Evolutionary conservation across 2,329 filamentous ascomycete species (phyloP).

Genomic region (Alternaria triticina): DNA sequence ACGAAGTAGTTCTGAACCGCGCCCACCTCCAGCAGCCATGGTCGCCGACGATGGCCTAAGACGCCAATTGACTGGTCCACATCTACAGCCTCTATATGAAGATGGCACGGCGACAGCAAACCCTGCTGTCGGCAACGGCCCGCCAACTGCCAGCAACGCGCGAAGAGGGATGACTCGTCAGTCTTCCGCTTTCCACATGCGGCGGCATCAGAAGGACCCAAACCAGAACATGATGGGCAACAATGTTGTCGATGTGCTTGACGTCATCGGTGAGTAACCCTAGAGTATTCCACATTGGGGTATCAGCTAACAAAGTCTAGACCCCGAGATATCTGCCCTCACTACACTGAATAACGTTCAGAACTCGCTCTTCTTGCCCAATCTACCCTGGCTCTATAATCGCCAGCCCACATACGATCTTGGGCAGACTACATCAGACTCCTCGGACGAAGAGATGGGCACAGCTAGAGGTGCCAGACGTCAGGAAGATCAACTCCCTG

Average conservation of each 20-base stretch:
- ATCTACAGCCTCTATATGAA: slow-evolving; percentile 43
- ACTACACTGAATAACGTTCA: slow-evolving; percentile 91
- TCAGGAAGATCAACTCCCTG: slow-evolving; percentile 20
- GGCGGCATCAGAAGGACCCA: slow-evolving; percentile 22
- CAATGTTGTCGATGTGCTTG: slow-evolving; percentile 69
- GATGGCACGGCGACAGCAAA: slow-evolving; percentile 19
- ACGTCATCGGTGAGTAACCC: slow-evolving; percentile 67
- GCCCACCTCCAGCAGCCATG: slow-evolving; percentile 31
- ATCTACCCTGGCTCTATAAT: slow-evolving; percentile 75
- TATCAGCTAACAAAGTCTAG: slow-evolving; percentile 55
- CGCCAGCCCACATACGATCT: slow-evolving; percentile 79
- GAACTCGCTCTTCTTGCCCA: slow-evolving; percentile 85
- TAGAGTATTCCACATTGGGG: not conserved
- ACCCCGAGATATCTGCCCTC: slow-evolving; percentile 81
- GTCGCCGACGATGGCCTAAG: slow-evolving; percentile 33
- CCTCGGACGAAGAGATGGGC: slow-evolving; percentile 38
- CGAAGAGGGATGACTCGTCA: slow-evolving; percentile 30
- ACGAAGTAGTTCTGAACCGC: slow-evolving; percentile 43
- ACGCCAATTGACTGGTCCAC: slow-evolving; percentile 33
- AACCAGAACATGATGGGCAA: slow-evolving; percentile 59
- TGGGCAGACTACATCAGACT: slow-evolving; percentile 54
- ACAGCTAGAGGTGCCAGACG: slow-evolving; percentile 13
- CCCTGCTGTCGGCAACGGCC: slow-evolving; percentile 14
- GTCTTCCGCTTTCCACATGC: slow-evolving; percentile 35
- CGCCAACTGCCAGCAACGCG: slow-evolving; percentile 17